phyloP scores from a whole-genome alignment of 2,329 filamentous ascomycete genomes.

The Fusarium sarcochroum region DNA sequence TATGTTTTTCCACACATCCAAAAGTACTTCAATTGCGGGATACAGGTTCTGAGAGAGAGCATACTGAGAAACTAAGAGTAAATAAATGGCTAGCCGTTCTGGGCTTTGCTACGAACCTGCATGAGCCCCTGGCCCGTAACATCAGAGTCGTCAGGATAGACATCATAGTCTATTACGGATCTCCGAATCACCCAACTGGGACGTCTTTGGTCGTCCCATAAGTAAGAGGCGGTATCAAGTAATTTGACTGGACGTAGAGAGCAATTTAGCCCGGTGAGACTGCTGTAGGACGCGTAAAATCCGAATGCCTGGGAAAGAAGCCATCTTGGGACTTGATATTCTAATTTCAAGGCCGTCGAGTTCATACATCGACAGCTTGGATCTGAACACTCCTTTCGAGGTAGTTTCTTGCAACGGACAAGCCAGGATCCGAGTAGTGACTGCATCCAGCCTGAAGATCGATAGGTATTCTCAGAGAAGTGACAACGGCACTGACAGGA shows the following conservation, averaged over 20 bases:
- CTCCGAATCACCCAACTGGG: background rate
- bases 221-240: rapidly evolving
- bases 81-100: rapidly evolving
- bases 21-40: background rate
- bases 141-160: constrained; percentile 10
- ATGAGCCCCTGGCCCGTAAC: background rate
- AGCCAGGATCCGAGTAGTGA: constrained; percentile 29
- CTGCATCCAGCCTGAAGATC: constrained; percentile 9
- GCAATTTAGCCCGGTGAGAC: constrained; percentile 5
- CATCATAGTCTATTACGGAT: background rate
- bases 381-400: constrained; percentile 4
- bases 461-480: background rate
- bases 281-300: constrained; percentile 10
- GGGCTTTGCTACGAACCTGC: background rate
- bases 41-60: rapidly evolving
- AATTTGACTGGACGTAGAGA: constrained; percentile 5
- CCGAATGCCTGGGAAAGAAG: background rate
- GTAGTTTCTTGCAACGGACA: background rate
- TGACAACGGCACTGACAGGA: constrained; percentile 26
- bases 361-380: background rate
- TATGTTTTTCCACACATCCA: constrained; percentile 9
- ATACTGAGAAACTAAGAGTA: background rate
- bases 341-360: background rate
- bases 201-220: rapidly evolving
- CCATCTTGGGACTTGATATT: constrained; percentile 32